Percentiles rank a stretch among this genome's conserved stretches.
Evolutionary conservation across 2,329 filamentous ascomycete genomes (phyloP).

Genomic region (Penicillium sp.): DNA sequence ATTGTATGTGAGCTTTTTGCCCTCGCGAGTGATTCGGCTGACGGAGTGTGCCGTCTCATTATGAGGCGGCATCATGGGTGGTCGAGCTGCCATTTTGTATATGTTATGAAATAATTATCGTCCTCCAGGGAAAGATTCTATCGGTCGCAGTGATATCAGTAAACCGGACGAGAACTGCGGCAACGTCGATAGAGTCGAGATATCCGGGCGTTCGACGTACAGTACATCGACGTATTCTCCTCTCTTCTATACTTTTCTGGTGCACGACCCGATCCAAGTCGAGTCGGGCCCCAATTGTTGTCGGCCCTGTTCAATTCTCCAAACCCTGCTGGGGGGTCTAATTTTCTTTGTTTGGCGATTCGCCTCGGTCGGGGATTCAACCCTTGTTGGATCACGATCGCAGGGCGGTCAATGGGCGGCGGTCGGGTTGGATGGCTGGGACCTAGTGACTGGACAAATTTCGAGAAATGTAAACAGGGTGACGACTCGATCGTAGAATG

Average conservation of each 20-base stretch:
- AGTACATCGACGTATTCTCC: conserved; percentile 3
- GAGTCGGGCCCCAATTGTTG: neutral
- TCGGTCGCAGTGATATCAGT: conserved; percentile 23
- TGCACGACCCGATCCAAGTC: neutral
- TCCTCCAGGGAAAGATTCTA: conserved; percentile 12
- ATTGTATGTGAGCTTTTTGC: conserved; percentile 78
- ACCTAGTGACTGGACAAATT: neutral
- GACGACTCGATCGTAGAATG: neutral
- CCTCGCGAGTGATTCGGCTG: conserved; percentile 71
- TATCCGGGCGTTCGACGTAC: conserved; percentile 13
- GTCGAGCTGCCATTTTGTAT: conserved; percentile 50
- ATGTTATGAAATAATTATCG: conserved; percentile 4
- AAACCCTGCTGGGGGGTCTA: neutral
- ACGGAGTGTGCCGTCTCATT: conserved; percentile 63
- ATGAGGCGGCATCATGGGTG: conserved; percentile 45
- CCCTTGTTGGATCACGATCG: conserved; percentile 20
- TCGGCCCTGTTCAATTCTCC: neutral
- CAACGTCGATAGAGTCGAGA: neutral
- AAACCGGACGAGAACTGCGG: conserved; percentile 1
- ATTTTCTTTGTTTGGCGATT: conserved; percentile 13
- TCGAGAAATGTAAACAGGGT: neutral
- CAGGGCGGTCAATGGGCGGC: conserved; percentile 22
- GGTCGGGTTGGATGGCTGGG: conserved; percentile 8
- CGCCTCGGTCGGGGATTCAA: conserved; percentile 14
- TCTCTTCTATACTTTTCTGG: neutral